Evolutionary conservation across 495 filamentous ascomycete species (phyloP), one percentile per base, ranked within the genome.

Genomic region (Hypomontagnella monticulosa): DNA sequence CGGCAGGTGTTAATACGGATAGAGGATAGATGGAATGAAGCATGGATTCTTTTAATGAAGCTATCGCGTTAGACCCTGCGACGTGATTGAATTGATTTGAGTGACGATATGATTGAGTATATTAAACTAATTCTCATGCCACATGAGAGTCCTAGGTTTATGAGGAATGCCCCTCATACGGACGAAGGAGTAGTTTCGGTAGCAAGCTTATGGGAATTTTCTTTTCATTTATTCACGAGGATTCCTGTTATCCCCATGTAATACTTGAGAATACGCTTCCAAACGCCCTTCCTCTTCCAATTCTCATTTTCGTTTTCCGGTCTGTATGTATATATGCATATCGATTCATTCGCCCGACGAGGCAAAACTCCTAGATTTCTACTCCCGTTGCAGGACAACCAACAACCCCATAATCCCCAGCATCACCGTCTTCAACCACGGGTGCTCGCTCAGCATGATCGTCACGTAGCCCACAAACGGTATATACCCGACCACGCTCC

Each of bases 401-500:
- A 96, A 88, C 69, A 97, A 73, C 0, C 95, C 95, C 95, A 99
- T 99, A 4, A 97, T 80, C 3, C 92, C 94, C 71, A 99, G 74
- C 84, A 98, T 88, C 1, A 89, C 93, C 11, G 90, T 93, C 85
- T 99, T 99, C 67, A 97, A 71, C 96, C 95, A 98, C 14, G 96
- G 95, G 74, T 99, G 90, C 76, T 99, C 95, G 57, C 90, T 93
- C 52, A 99, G 82, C 79, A 99, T 83, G 71, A 99, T 99, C 7
- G 95, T 99, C 30, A 98, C 93, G 73, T 98, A 99, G 40, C 95
- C 95, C 3, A 99, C 93, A 71, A 93, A 92, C 0, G 95, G 95
- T 40, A 98, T 88, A 74, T 93, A 99, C n/a, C 87, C 95, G 9
- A 93, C 82, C 15, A 98, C 95, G 72, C 91, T 96, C 27, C 95